Evolutionary conservation across 2,329 filamentous ascomycete species (phyloP), one percentile per base, ranked within the genome.

Genomic region (Dryadomyces quercivorus): DNA sequence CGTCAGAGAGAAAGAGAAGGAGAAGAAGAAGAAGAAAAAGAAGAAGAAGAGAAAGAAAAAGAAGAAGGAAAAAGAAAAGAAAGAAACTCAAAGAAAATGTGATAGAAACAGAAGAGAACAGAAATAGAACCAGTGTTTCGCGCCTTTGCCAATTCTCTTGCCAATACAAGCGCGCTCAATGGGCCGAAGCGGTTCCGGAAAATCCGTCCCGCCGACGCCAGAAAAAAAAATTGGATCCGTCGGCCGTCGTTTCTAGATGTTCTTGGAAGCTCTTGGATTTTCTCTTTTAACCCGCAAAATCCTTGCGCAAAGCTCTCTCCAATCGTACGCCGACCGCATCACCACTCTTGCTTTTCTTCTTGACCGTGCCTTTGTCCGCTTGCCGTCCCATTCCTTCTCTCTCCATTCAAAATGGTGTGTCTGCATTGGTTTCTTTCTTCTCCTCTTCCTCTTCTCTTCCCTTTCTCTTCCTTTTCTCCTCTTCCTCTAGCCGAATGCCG

Each of bases 241-340:
- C n/a, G 31, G n/a, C 34, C 18, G 46, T 44, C 43, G 61, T 60
- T 65, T 66, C 64, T 67, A 67, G 65, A 67, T 64, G 64, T 51
- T 60, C 59, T 63, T 66, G 31, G 65, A 66, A 67, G 64, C 63
- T 66, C 62, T 58, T 60, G 55, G 57, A 60, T 57, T 57, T 60
- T 58, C 26, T 38, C 52, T 48, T 42, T 56, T 51, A 55, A 51
- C 43, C 55, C 52, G 54, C 53, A 59, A 58, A 60, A 59, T 52
- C 46, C 51, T 55, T 55, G 56, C 50, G 52, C 51, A 54, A 40
- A 53, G 51, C 55, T 57, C 47, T 49, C 45, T 45, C 50, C 42
- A 47, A 38, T 48, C 49, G 15, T 20, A 44, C 18, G 16, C 46
- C 40, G 36, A 16, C 38, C 22, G 38, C 42, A n/a, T 26, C 2